phyloP scores from a whole-genome alignment of 495 filamentous ascomycete species.

The Penicillium longicatenatum region DNA sequence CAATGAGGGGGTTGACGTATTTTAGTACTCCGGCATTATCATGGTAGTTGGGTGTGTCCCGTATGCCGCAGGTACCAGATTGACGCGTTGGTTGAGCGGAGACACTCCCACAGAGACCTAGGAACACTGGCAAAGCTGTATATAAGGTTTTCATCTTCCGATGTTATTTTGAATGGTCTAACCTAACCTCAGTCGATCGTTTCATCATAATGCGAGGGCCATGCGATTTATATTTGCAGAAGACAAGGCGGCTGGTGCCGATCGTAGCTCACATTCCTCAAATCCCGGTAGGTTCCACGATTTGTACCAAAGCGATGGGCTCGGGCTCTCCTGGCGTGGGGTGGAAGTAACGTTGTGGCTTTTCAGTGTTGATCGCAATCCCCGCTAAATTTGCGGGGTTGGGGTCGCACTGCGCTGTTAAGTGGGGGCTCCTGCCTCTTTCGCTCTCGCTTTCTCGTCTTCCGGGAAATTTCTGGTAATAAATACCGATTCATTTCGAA shows the following conservation, averaged over 20 bases:
- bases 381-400: slow-evolving; percentile 6
- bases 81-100: slow-evolving; percentile 8
- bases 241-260: neutral
- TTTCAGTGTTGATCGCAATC: neutral
- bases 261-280: neutral
- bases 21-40: slow-evolving; percentile 19
- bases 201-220: neutral
- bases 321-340: neutral
- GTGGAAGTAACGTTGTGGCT: slow-evolving; percentile 3
- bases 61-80: neutral
- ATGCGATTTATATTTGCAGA: neutral
- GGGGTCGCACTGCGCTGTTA: neutral
- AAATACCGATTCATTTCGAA: no score
- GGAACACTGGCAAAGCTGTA: neutral
- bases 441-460: no score
- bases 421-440: no score
- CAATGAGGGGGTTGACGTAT: slow-evolving; percentile 29
- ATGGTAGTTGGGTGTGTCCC: slow-evolving; percentile 13
- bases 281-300: neutral
- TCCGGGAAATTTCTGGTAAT: no score
- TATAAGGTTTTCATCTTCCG: neutral
- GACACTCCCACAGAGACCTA: neutral
- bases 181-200: neutral
- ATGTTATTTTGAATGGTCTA: neutral
- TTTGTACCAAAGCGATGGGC: neutral